Evolutionary conservation across 768 basidiomycete species (phyloP).

Genomic region (Steccherinum ochraceum): DNA sequence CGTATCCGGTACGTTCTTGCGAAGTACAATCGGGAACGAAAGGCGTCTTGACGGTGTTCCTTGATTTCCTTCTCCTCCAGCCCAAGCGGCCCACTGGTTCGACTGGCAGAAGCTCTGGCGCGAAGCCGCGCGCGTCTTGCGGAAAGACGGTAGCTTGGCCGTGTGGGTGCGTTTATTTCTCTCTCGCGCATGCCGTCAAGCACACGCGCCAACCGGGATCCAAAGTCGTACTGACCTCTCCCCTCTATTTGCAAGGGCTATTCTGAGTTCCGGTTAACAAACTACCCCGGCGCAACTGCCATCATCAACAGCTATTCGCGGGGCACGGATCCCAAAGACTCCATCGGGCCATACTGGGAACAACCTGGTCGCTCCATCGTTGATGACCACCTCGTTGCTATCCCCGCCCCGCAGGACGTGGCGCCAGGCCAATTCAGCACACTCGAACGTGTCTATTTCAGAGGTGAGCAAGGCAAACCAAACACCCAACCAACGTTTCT

Average conservation of each 20-base stretch:
- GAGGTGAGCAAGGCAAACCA: conserved; percentile 39
- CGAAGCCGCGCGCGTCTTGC: conserved; percentile 54
- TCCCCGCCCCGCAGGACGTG: conserved; percentile 47
- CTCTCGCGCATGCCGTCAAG: too few species aligned
- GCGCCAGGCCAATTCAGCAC: conserved; percentile 31
- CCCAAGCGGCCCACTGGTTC: conserved; percentile 82
- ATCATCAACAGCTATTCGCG: conserved; percentile 60
- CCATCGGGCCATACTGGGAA: conserved; percentile 72
- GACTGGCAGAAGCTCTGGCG: conserved; percentile 68
- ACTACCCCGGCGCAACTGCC: conserved; percentile 50
- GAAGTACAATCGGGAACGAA: background rate
- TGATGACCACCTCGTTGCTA: conserved; percentile 59
- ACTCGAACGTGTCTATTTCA: conserved; percentile 52
- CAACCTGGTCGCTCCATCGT: conserved; percentile 76
- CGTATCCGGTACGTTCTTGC: conserved; percentile 45
- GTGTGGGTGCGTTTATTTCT: conserved; percentile 58
- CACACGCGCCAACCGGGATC: background rate
- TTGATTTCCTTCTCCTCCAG: conserved; percentile 27
- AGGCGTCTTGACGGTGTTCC: background rate
- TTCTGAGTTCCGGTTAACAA: conserved; percentile 65
- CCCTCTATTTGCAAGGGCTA: conserved; percentile 30
- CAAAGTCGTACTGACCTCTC: conserved; percentile 1
- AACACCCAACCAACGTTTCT: too few species aligned
- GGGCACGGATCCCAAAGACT: conserved; percentile 44
- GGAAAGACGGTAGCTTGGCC: conserved; percentile 58